Evolutionary conservation across 2,329 filamentous ascomycete genomes (phyloP).

Genomic region (Hysterium pulicare): DNA sequence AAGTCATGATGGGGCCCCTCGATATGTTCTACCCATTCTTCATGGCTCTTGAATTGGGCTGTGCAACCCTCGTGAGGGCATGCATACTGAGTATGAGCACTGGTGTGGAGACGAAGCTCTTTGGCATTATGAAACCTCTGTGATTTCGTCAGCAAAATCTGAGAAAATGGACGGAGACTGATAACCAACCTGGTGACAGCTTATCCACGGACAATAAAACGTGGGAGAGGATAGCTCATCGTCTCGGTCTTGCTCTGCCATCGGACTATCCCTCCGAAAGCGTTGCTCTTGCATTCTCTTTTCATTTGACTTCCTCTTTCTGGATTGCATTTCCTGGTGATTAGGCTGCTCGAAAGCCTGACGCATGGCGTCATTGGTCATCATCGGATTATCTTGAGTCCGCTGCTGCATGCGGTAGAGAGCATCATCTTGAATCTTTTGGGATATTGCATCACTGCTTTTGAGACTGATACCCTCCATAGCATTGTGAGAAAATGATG

Average conservation of each 20-base stretch:
- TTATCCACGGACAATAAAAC: conserved; percentile 23
- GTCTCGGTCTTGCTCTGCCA: conserved; percentile 4
- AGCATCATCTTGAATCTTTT: too few relatives aligned
- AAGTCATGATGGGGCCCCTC: conserved; percentile 20
- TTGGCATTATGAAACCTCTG: conserved; percentile 14
- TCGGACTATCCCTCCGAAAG: conserved; percentile 1
- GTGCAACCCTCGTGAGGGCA: conserved; percentile 21
- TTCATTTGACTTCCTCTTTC: not conserved
- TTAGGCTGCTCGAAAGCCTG: not conserved
- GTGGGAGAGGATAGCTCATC: conserved; percentile 5
- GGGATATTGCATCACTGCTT: too few relatives aligned
- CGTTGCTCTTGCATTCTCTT: not conserved
- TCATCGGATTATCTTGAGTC: not conserved
- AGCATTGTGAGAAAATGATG: not conserved
- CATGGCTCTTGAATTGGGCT: conserved; percentile 13
- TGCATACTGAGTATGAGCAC: conserved; percentile 7
- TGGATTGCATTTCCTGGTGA: not conserved
- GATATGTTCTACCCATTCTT: conserved; percentile 22
- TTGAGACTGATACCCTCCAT: not conserved
- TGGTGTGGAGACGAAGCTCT: conserved; percentile 12
- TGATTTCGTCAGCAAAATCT: conserved; percentile 7
- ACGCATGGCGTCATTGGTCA: not conserved
- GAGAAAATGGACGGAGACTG: too few relatives aligned
- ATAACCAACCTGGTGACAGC: conserved; percentile 19
- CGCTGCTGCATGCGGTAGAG: too few relatives aligned